A percentile compares a stretch with the other conserved stretches of the same genome.
phyloP scores from a whole-genome alignment of 2,329 filamentous ascomycete genomes.

The Penicillium janthinellum region DNA sequence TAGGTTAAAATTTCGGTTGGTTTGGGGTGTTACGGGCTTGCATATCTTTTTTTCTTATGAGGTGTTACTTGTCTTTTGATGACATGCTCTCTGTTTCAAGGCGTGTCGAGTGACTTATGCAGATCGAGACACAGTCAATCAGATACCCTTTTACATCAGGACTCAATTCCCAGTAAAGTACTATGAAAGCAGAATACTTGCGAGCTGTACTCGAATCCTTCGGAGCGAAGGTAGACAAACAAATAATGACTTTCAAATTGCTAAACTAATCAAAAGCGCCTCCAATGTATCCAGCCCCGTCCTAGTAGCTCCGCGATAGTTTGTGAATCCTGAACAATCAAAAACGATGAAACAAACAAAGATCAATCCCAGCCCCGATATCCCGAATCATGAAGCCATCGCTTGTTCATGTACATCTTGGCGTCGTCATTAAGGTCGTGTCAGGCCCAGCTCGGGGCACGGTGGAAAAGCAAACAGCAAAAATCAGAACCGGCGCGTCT shows the following conservation, averaged over 20 bases:
- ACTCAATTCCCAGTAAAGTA: background rate
- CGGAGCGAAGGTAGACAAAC: slow-evolving; percentile 8
- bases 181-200: background rate
- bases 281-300: slow-evolving; percentile 18
- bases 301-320: slow-evolving; percentile 3
- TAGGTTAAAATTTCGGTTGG: background rate
- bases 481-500: slow-evolving; percentile 24
- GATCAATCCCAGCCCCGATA: slow-evolving; percentile 23
- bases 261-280: slow-evolving; percentile 27
- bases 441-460: slow-evolving; percentile 33
- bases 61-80: background rate
- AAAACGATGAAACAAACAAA: slow-evolving; percentile 18
- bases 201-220: background rate
- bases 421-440: slow-evolving; percentile 43
- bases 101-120: background rate
- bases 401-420: slow-evolving; percentile 45
- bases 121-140: slow-evolving; percentile 14
- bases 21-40: slow-evolving; percentile 14
- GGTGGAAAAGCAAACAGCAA: slow-evolving; percentile 22
- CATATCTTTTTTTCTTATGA: slow-evolving; percentile 9
- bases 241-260: slow-evolving; percentile 23
- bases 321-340: background rate
- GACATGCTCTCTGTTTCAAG: background rate
- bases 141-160: slow-evolving; percentile 26
- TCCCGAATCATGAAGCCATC: slow-evolving; percentile 37